phyloP scores from a whole-genome alignment of 2,329 filamentous ascomycete genomes.

The Monilinia polystroma region DNA sequence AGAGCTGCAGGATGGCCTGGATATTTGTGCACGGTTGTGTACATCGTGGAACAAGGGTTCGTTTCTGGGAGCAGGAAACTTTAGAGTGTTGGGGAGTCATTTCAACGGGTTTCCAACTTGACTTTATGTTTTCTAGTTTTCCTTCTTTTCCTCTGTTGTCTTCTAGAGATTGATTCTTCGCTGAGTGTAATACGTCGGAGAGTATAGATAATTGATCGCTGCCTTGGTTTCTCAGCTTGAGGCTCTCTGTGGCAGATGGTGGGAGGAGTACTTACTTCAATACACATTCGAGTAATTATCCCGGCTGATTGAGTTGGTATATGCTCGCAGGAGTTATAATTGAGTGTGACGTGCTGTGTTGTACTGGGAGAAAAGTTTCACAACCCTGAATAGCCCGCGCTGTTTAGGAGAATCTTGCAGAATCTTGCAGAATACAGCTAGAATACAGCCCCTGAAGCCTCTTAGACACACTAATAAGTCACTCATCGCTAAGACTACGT shows the following conservation, averaged over 20 bases:
- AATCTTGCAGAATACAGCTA: not conserved
- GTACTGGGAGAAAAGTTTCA: not conserved
- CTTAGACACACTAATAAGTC: not conserved
- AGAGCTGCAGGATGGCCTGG: not conserved
- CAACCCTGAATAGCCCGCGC: not conserved
- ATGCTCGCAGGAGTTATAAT: not conserved
- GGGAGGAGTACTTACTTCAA: not conserved
- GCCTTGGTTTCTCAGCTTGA: not conserved
- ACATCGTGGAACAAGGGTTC: not conserved
- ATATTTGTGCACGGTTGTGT: not conserved
- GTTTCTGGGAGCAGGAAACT: not conserved
- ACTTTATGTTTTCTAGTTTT: not conserved
- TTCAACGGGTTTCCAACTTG: not conserved
- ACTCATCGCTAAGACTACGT: not conserved
- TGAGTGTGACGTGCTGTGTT: not conserved
- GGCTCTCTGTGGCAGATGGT: not conserved
- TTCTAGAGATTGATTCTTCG: not conserved
- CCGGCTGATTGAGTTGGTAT: not conserved
- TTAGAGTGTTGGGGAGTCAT: too few relatives aligned
- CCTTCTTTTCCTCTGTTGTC: not conserved
- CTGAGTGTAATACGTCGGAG: too few relatives aligned
- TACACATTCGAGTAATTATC: not conserved
- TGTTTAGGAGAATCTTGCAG: too few relatives aligned
- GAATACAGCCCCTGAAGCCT: not conserved
- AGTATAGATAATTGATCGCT: too few relatives aligned